Conservation (phyloP, 257 asterid genomes). For the Thymus mandschuricus region DNA sequence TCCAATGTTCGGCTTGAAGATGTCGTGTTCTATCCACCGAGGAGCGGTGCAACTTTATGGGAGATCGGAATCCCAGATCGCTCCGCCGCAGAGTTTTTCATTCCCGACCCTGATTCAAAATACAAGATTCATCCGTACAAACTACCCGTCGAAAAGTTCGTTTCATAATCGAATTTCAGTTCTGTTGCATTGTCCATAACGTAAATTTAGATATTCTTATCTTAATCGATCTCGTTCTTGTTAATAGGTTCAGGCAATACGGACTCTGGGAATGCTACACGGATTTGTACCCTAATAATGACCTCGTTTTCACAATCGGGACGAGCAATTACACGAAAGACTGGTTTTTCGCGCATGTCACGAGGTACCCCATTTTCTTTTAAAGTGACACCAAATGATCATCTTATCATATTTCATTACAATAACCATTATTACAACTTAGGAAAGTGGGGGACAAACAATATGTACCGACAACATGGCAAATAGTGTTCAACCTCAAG, state of each 20-base stretch:
- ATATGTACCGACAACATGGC: slow-evolving; percentile 63
- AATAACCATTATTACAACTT: slow-evolving; percentile 9
- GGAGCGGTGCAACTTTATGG: slow-evolving; percentile 68
- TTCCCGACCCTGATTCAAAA: slow-evolving; percentile 47
- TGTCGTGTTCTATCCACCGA: slow-evolving; percentile 52
- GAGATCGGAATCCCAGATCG: slow-evolving; percentile 81
- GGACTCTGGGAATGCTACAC: slow-evolving; percentile 64
- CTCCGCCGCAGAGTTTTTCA: slow-evolving; percentile 61
- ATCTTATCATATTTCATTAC: too few species aligned
- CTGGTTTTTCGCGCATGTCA: slow-evolving; percentile 73
- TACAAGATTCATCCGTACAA: slow-evolving; percentile 42
- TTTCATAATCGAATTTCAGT: background rate
- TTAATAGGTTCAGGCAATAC: slow-evolving; percentile 60
- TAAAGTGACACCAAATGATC: too few species aligned
- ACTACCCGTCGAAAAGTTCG: slow-evolving; percentile 33
- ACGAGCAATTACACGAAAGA: slow-evolving; percentile 44
- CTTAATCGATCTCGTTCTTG: background rate
- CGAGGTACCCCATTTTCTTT: slow-evolving; percentile 39
- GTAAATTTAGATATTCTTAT: background rate
- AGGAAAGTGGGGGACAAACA: slow-evolving; percentile 42
- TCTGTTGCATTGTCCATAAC: background rate
- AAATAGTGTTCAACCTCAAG: slow-evolving; percentile 46
- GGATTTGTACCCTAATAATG: slow-evolving; percentile 43
- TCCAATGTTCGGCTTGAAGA: slow-evolving; percentile 22
- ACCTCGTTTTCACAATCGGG: slow-evolving; percentile 54